Conservation (phyloP, 2,329 filamentous ascomycete species). For the Neophaeococcomyces mojaviensis region DNA sequence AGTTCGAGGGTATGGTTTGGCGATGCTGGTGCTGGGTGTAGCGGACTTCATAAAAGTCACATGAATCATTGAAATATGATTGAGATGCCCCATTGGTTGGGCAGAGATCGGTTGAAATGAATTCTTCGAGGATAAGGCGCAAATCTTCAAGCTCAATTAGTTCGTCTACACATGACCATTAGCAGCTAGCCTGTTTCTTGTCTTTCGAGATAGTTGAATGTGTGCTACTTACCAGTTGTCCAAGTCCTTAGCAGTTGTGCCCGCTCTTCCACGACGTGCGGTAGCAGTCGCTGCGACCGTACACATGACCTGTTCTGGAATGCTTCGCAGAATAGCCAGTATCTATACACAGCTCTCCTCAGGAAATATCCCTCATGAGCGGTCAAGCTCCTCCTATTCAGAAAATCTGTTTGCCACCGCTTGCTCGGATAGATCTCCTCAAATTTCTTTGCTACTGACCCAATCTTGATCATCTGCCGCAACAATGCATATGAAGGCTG, state of each 20-base stretch:
- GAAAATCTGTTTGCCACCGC: slow-evolving; percentile 52
- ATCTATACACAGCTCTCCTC: slow-evolving; percentile 51
- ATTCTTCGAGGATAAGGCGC: slow-evolving; percentile 47
- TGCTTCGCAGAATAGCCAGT: slow-evolving; percentile 53
- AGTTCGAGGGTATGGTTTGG: slow-evolving; percentile 10
- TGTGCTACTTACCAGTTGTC: slow-evolving; percentile 30
- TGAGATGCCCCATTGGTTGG: slow-evolving; percentile 47
- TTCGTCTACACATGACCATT: slow-evolving; percentile 28
- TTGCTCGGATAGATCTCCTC: slow-evolving; percentile 56
- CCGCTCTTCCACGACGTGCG: slow-evolving; percentile 43
- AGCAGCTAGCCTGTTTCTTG: background rate
- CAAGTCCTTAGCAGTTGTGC: slow-evolving; percentile 53
- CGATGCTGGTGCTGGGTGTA: slow-evolving; percentile 2
- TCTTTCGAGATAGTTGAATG: too few species aligned
- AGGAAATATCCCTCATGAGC: slow-evolving; percentile 43
- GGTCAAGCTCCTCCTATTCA: slow-evolving; percentile 47
- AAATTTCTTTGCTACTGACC: slow-evolving; percentile 50
- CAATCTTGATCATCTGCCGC: slow-evolving; percentile 47
- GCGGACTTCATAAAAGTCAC: slow-evolving; percentile 8
- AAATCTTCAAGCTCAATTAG: slow-evolving; percentile 55
- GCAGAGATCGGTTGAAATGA: slow-evolving; percentile 52
- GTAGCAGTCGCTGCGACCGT: slow-evolving; percentile 43
- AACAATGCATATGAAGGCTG: slow-evolving; percentile 50
- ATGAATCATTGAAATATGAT: slow-evolving; percentile 9
- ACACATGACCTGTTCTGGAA: slow-evolving; percentile 49